These are phyloP conservation scores for Benincasa hispida DNA, from an alignment of 306 rosid species.

Conservation along the genomic window DNA sequence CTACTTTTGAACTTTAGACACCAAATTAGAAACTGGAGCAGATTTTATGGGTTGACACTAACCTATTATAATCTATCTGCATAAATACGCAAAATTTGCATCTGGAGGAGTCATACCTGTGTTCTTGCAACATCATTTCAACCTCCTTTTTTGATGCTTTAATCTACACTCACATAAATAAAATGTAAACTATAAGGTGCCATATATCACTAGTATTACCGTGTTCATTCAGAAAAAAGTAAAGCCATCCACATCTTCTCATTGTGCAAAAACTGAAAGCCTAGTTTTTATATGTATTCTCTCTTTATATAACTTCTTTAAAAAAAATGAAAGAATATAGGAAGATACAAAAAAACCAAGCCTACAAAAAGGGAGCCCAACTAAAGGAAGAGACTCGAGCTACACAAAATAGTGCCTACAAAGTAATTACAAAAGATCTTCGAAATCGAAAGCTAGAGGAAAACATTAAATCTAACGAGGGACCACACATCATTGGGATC, in stretches of 20 bases:
- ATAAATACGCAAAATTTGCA: conserved; percentile 4
- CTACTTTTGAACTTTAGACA: neutral
- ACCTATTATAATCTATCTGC: neutral
- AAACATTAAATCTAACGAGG: too few relatives aligned
- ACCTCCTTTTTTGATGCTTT: conserved; percentile 77
- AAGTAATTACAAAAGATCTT: too few relatives aligned
- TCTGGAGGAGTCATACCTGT: conserved; percentile 44
- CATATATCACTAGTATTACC: neutral
- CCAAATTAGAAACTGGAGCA: neutral
- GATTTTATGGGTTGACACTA: neutral
- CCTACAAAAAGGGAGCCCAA: too few relatives aligned
- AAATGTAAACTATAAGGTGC: neutral
- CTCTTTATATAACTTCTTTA: too few relatives aligned
- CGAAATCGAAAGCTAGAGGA: too few relatives aligned
- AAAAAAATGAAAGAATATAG: too few relatives aligned
- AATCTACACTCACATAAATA: conserved; percentile 38
- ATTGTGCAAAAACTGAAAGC: neutral
- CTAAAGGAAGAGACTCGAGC: too few relatives aligned
- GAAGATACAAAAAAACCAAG: too few relatives aligned
- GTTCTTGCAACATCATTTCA: conserved; percentile 72
- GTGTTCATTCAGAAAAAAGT: neutral
- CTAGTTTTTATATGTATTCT: neutral
- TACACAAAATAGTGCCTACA: too few relatives aligned
- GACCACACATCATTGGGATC: too few relatives aligned
- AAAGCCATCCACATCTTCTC: neutral